Evolutionary conservation across 768 basidiomycete species (phyloP).

Genomic region (Boletus huronensis): DNA sequence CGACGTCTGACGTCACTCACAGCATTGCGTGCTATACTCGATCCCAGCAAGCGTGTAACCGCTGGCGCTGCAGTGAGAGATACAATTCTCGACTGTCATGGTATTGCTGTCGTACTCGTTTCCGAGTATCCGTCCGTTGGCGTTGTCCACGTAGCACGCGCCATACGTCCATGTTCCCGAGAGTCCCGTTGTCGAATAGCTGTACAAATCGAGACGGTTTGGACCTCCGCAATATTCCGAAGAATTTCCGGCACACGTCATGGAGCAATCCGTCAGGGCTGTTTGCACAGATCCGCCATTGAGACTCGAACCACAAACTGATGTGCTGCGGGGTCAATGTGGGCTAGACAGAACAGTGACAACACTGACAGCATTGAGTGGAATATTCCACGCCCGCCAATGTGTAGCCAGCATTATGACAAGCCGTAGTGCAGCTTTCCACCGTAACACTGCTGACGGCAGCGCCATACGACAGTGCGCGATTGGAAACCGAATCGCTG

Average conservation of each 20-base stretch:
- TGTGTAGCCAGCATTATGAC: conserved; percentile 39
- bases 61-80: conserved; percentile 48
- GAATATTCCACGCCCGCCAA: conserved; percentile 47
- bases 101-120: conserved; percentile 36
- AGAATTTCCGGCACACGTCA: conserved; percentile 22
- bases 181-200: conserved; percentile 3
- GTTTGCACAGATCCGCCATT: conserved; percentile 32
- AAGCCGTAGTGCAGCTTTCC: conserved; percentile 48
- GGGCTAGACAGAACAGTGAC: conserved; percentile 20
- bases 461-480: conserved; percentile 32
- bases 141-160: conserved; percentile 73
- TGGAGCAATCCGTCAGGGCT: conserved; percentile 50
- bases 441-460: conserved; percentile 43
- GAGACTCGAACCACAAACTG: conserved; percentile 19
- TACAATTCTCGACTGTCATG: conserved; percentile 62
- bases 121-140: conserved; percentile 56
- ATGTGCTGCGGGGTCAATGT: conserved; percentile 44
- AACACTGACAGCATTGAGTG: conserved; percentile 46
- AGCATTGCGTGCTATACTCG: conserved; percentile 56
- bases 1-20: conserved; percentile 34
- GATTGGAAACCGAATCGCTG: conserved; percentile 35
- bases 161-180: conserved; percentile 53
- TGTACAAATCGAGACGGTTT: conserved; percentile 36
- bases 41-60: conserved; percentile 66
- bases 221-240: conserved; percentile 74